Percentiles rank a stretch among this genome's conserved stretches.
Evolutionary conservation across 208 protist genomes (phyloP).

Genomic region (Leishmania tropica): DNA sequence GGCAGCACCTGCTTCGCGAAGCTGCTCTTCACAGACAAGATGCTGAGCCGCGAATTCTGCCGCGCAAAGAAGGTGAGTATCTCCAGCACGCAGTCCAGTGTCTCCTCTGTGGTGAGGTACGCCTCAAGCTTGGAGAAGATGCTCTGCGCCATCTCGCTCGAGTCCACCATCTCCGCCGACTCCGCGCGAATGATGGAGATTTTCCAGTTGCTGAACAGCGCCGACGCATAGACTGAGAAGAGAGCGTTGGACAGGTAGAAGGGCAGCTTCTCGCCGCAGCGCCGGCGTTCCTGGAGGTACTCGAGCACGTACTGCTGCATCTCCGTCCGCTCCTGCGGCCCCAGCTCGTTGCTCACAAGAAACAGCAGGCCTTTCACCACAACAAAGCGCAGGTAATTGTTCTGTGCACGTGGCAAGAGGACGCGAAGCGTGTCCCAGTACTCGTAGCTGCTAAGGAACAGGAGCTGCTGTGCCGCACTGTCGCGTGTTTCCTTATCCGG

Average conservation of each 20-base stretch:
- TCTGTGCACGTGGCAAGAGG: constrained; percentile 50
- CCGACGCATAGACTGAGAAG: constrained; percentile 73
- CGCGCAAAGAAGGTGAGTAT: constrained; percentile 68
- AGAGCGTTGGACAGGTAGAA: constrained; percentile 66
- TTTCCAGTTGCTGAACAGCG: constrained; percentile 82
- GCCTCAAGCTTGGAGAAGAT: constrained; percentile 54
- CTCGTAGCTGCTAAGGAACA: constrained; percentile 83
- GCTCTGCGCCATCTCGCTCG: constrained; percentile 18
- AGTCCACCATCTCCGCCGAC: constrained; percentile 32
- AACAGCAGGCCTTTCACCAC: constrained; percentile 82
- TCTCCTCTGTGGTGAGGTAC: constrained; percentile 53
- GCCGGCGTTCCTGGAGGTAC: constrained; percentile 48
- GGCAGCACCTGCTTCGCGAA: constrained; percentile 67
- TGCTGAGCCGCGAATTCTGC: constrained; percentile 48
- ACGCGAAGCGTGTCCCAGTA: constrained; percentile 70
- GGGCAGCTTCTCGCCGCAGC: constrained; percentile 50
- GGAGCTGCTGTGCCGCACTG: constrained; percentile 57
- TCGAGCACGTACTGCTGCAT: constrained; percentile 67
- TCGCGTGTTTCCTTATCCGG: constrained; percentile 59
- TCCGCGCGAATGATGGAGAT: constrained; percentile 45
- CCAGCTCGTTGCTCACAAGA: constrained; percentile 88
- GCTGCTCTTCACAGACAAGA: constrained; percentile 44
- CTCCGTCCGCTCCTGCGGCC: constrained; percentile 72
- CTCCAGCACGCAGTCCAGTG: constrained; percentile 81
- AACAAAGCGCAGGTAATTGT: constrained; percentile 86